Evolutionary conservation across 2,329 filamentous ascomycete species (phyloP).

Genomic region (Cryphonectria parasitica): DNA sequence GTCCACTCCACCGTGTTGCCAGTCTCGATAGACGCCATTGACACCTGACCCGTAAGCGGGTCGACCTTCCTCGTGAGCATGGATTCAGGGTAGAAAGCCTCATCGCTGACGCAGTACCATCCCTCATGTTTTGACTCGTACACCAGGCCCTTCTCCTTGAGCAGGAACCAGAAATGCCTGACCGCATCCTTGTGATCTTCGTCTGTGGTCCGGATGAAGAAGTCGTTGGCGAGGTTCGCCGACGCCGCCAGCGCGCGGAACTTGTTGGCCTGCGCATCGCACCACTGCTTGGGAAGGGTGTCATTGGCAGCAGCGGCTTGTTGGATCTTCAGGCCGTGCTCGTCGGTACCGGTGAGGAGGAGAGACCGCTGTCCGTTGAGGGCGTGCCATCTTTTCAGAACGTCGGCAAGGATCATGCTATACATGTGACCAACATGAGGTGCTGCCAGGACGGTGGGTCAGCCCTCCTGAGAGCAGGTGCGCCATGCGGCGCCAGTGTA

Average conservation of each 20-base stretch:
- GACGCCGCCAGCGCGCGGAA: conserved; percentile 76
- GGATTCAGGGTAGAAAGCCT: conserved; percentile 88
- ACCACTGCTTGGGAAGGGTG: conserved; percentile 79
- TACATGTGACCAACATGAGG: conserved; percentile 96
- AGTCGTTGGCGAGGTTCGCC: conserved; percentile 74
- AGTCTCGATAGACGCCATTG: conserved; percentile 83
- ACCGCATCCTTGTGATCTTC: conserved; percentile 80
- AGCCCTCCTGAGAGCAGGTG: conserved; percentile 27
- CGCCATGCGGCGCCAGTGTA: background rate
- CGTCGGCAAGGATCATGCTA: conserved; percentile 87
- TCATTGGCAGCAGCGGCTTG: conserved; percentile 75
- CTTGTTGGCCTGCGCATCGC: conserved; percentile 78
- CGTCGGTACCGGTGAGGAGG: conserved; percentile 90
- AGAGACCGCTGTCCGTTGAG: conserved; percentile 73
- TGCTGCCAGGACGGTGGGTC: conserved; percentile 52
- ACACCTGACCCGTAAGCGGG: conserved; percentile 79
- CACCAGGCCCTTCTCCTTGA: conserved; percentile 76
- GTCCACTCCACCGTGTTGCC: conserved; percentile 95
- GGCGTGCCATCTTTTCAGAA: conserved; percentile 88
- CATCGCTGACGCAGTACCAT: conserved; percentile 96
- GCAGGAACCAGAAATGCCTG: conserved; percentile 83
- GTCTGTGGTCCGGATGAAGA: conserved; percentile 94
- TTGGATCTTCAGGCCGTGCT: conserved; percentile 98
- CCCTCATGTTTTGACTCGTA: conserved; percentile 87
- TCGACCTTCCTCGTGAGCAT: conserved; percentile 75